A percentile compares a stretch with the other conserved stretches of the same genome.
Conservation (phyloP, 768 basidiomycete species). For the Calvatia gigantea region DNA sequence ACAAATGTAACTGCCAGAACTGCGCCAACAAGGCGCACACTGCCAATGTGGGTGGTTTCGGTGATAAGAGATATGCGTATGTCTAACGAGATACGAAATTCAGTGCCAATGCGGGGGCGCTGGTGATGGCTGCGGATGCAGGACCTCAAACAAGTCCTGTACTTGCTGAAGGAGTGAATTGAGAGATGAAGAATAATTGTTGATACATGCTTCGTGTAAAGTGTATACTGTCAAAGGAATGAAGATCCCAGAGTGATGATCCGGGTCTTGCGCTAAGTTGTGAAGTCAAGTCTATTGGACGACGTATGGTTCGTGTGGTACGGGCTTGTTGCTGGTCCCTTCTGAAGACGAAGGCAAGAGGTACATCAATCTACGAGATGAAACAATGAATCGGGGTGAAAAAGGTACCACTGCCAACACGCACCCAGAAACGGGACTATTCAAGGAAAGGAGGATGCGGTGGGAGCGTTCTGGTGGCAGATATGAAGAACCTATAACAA, state of each 20-base stretch:
- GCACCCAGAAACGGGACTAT: constrained; percentile 33
- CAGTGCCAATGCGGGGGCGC: background rate
- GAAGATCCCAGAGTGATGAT: too few species aligned
- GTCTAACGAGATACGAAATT: background rate
- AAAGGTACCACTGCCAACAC: background rate
- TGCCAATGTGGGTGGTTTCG: background rate
- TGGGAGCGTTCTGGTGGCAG: constrained; percentile 34
- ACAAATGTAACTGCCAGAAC: background rate
- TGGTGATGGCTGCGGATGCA: constrained; percentile 1
- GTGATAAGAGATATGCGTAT: background rate
- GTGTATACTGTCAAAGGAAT: too few species aligned
- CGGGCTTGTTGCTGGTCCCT: background rate
- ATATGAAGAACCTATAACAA: constrained; percentile 29
- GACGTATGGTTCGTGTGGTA: background rate
- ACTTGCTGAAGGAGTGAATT: background rate
- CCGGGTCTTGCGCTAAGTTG: too few species aligned
- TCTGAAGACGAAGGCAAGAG: background rate
- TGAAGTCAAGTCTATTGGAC: background rate
- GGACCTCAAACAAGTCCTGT: background rate
- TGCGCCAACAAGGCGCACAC: constrained; percentile 8
- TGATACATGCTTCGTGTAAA: background rate
- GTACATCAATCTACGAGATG: background rate
- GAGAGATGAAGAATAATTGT: background rate
- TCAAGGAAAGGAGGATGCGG: constrained; percentile 33
- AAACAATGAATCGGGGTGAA: background rate